A percentile compares a stretch with the other conserved stretches of the same genome.
Evolutionary conservation across 1,284 basidiomycete species (phyloP).

Genomic region (Inonotus hispidus): DNA sequence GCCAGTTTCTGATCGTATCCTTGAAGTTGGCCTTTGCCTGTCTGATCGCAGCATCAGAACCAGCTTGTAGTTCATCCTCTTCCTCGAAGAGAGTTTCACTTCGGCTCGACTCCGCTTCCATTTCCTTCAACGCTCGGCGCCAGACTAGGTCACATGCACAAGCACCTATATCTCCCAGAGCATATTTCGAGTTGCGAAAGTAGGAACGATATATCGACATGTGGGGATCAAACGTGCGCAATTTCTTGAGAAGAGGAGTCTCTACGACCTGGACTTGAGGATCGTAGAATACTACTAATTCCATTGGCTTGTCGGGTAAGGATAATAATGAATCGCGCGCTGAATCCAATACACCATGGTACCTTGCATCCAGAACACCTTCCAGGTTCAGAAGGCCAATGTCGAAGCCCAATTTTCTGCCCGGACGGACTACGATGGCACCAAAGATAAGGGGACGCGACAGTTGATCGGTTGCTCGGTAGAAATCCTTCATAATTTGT

Average conservation of each 20-base stretch:
- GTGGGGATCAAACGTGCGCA: slow-evolving; percentile 35
- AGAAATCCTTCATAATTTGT: slow-evolving; percentile 42
- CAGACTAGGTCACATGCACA: slow-evolving; percentile 64
- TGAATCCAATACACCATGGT: slow-evolving; percentile 30
- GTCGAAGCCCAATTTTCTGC: slow-evolving; percentile 28
- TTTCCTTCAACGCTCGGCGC: slow-evolving; percentile 44
- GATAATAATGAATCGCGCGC: slow-evolving; percentile 28
- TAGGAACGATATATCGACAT: slow-evolving; percentile 35
- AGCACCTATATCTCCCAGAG: slow-evolving; percentile 47
- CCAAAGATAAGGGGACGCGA: slow-evolving; percentile 42
- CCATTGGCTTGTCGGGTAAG: slow-evolving; percentile 36
- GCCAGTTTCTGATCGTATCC: slow-evolving; percentile 48
- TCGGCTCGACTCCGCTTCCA: slow-evolving; percentile 27
- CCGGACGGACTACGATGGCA: slow-evolving; percentile 30
- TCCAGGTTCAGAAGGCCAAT: slow-evolving; percentile 36
- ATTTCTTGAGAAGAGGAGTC: slow-evolving; percentile 30
- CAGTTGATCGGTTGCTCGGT: slow-evolving; percentile 31
- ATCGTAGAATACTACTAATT: slow-evolving; percentile 34
- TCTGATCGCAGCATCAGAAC: slow-evolving; percentile 21
- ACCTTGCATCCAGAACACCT: slow-evolving; percentile 33
- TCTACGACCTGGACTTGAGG: slow-evolving; percentile 25
- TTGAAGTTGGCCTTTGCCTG: slow-evolving; percentile 30
- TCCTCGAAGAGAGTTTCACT: slow-evolving; percentile 29
- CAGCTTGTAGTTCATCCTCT: slow-evolving; percentile 25
- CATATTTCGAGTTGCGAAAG: slow-evolving; percentile 41